Base-by-base conservation (phyloP, 1,139 yeast genomes). In the Hansenula sp. region DNA sequence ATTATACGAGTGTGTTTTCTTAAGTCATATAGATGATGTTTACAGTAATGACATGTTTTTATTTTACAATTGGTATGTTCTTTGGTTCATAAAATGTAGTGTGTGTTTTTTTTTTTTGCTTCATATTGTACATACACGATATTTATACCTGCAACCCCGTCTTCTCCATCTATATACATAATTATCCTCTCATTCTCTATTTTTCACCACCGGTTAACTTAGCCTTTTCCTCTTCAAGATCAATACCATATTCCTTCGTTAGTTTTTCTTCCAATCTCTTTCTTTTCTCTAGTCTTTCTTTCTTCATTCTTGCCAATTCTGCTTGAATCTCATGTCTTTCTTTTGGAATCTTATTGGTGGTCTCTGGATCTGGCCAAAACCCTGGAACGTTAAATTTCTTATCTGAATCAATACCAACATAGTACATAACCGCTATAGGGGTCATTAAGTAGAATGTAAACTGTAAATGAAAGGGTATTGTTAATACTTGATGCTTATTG, bases 351-450 rank as follows among this genome's bases (percentile, higher is more conserved):
- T 86, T 85, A 61, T 90, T 89, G 55, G 89, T 74, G 2, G 96
- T 84, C 32, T 86, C 85, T 33, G 97, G 97, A 64, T 90, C 97
- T 1, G 98, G 98, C 96, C 96, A 89, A 66, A 88, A 90, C 16
- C 96, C 96, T n/a, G 96, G 95, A 44, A 90, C 81, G 60, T 89
- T 88, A 63, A 91, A 81, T 68, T 89, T 90, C 55, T 75, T 79
- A 63, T 91, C 96, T 1, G 97, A 85, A 57, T 90, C 91, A 37
- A 85, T 76, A 60, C 97, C 97, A 41, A 89, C 91, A 58, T 85
- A 91, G 65, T 88, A 83, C 98, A 91, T 91, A 57, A 90, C 84
- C 18, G 79, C 77, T 42, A 91, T 86, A 1, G 97, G 98, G 2
- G 95, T 80, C 56, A 90, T 71, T 42, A 91, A 79, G 62, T 88